Evolutionary conservation across 768 basidiomycete genomes (phyloP), one percentile per base, ranked within the genome.

Genomic region (Scleroderma bovista): DNA sequence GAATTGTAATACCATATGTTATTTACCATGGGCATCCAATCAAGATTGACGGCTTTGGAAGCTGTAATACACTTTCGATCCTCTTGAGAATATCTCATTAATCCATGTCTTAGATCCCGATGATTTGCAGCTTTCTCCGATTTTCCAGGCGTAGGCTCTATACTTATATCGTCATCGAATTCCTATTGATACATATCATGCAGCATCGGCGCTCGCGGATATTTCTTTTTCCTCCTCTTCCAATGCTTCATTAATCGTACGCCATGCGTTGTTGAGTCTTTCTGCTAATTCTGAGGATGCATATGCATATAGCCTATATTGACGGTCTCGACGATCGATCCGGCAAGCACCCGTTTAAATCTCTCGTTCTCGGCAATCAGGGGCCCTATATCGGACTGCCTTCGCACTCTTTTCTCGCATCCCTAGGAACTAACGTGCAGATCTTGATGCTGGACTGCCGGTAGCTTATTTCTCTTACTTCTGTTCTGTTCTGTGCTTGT

Each of bases 151-250:
- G 88, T 89, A 60, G 60, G 66, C 57, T 23, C n/a, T 47, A n/a
- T 46, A 17, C 9, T 4, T 6, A 17, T 45, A 10, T 17, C 24
- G 3, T 10, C 47, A 31, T 55, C 0, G 51, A 22, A n/a, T 31
- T 2, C 22, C 9, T 29, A 9, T 29, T 4, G 26, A 4, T 19
- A 13, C 17, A 20, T 5, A 16, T 24, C 43, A 55, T 46, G 40
- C 51, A 90, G 86, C 8, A 88, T 97, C 48, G 95, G 94, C 6
- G 68, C 81, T 1, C 73, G 88, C 56, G 91, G 85, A 19, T 96
- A 93, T 69, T 94, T 94, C 66, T 94, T 84, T 74, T 99, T 84
- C 70, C 73, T 95, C 19, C 74, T 99, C 1, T 98, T 99, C 74
- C 95, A 99, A 58, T 90, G 88, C 57, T 94, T 94, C 65, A 81